phyloP scores from a whole-genome alignment of 345 rosid species.

The Firmiana major region DNA sequence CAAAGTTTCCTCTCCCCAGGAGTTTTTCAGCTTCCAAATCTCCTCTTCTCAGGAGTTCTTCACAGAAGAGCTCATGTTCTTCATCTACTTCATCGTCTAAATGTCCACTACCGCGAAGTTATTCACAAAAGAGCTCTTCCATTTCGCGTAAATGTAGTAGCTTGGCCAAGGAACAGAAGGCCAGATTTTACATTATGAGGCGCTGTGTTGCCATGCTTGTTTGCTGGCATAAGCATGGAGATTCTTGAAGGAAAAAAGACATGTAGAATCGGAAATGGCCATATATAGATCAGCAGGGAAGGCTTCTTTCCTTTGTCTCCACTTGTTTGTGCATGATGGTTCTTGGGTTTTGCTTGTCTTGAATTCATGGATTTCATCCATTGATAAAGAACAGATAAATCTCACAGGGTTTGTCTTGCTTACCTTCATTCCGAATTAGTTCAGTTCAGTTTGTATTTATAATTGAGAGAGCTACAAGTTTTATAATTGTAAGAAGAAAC shows the following conservation, averaged over 20 bases:
- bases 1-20: constrained; percentile 46
- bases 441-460: constrained; percentile 27
- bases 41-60: constrained; percentile 54
- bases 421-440: background rate
- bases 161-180: constrained; percentile 94
- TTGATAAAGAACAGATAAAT: constrained; percentile 17
- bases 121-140: constrained; percentile 55
- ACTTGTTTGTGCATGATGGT: constrained; percentile 15
- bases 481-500: constrained; percentile 39
- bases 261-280: background rate
- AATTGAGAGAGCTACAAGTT: constrained; percentile 30
- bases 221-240: constrained; percentile 96
- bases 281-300: constrained; percentile 4
- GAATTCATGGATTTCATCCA: constrained; percentile 21
- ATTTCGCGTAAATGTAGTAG: constrained; percentile 70
- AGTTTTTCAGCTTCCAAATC: constrained; percentile 68
- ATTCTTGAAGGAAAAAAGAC: constrained; percentile 37
- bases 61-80: constrained; percentile 40
- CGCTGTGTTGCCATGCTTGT: constrained; percentile 98
- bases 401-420: background rate
- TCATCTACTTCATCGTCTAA: constrained; percentile 48
- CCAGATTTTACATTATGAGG: constrained; percentile 93
- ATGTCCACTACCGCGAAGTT: constrained; percentile 40
- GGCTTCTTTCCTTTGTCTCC: background rate
- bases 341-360: constrained; percentile 19